A percentile compares a stretch with the other conserved stretches of the same genome.
Conservation (phyloP, 2,329 filamentous ascomycete genomes). For the Amauroascus niger region DNA sequence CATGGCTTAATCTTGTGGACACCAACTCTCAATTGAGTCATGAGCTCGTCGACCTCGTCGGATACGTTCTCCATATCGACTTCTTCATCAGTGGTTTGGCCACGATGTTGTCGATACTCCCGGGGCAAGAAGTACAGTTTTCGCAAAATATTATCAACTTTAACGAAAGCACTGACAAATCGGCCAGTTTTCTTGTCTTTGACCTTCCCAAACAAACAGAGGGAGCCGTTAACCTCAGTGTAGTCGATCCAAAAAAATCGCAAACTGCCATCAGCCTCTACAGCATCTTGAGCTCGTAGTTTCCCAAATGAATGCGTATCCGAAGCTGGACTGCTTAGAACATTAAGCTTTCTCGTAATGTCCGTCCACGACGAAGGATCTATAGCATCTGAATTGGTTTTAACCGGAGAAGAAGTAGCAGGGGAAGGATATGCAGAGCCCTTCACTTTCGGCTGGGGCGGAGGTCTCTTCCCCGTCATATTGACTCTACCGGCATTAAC, state of each 20-base stretch:
- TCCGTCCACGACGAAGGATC: constrained; percentile 83
- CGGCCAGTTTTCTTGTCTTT: constrained; percentile 70
- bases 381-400: constrained; percentile 50
- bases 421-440: constrained; percentile 62
- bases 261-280: constrained; percentile 87
- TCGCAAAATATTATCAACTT: constrained; percentile 85
- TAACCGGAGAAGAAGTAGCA: constrained; percentile 64
- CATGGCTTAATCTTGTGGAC: constrained; percentile 92
- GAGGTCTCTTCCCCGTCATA: constrained; percentile 67
- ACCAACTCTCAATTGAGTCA: constrained; percentile 74
- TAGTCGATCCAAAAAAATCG: constrained; percentile 98
- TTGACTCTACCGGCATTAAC: constrained; percentile 67
- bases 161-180: constrained; percentile 88
- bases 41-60: constrained; percentile 74
- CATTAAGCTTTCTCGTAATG: constrained; percentile 75
- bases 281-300: constrained; percentile 68
- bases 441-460: constrained; percentile 54
- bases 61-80: constrained; percentile 85
- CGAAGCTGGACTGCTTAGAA: constrained; percentile 62
- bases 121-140: constrained; percentile 91
- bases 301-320: constrained; percentile 62
- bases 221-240: constrained; percentile 77
- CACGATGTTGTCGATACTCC: constrained; percentile 48
- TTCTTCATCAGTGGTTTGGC: constrained; percentile 62
- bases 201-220: constrained; percentile 94